Evolutionary conservation across 441 rosid species (phyloP), one percentile per base, ranked within the genome.

Genomic region (Erysimum pusillum): DNA sequence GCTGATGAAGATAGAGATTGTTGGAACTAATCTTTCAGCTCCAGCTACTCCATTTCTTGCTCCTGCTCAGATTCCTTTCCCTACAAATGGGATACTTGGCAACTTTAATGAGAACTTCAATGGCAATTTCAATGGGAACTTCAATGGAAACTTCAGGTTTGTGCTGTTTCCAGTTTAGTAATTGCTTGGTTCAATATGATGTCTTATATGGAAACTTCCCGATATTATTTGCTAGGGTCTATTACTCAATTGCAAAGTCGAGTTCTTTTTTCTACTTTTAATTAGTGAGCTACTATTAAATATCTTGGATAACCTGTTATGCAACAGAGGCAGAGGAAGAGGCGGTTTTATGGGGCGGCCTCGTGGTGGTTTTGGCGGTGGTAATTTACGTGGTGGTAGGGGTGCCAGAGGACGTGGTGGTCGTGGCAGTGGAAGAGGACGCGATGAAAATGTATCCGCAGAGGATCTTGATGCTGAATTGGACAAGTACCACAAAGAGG

Each of bases 381-480:
- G 83, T 38, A 72, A 66, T 15, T 77, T 72, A 59, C 15, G 83
- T 45, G 79, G 77, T 63, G 80, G 82, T 18, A 72, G 86, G 67
- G 81, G 82, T 31, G 84, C 58, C 68, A 77, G 84, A 63, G 76
- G 85, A 48, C 71, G 76, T 8, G 84, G 82, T 79, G 88, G 87
- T 38, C 77, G 80, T 36, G 82, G 86, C 12, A 80, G 79, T 67
- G 87, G 83, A 48, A 76, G 71, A 74, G 79, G 73, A 59, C 80
- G 59, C 20, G 82, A 73, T 71, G 88, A 82, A 54, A 88, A 86
- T 54, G 62, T 85, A 28, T 85, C 91, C 15, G 82, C 84, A 9
- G 88, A 83, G 59, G 91, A 81, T 79, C 91, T 88, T 45, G 91
- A 88, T 48, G 86, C 90, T 22, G 90, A 88, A 68, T 66, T 88